phyloP scores from a whole-genome alignment of 371 early-diverging fungal species.

The Syncephalastrum sp. region DNA sequence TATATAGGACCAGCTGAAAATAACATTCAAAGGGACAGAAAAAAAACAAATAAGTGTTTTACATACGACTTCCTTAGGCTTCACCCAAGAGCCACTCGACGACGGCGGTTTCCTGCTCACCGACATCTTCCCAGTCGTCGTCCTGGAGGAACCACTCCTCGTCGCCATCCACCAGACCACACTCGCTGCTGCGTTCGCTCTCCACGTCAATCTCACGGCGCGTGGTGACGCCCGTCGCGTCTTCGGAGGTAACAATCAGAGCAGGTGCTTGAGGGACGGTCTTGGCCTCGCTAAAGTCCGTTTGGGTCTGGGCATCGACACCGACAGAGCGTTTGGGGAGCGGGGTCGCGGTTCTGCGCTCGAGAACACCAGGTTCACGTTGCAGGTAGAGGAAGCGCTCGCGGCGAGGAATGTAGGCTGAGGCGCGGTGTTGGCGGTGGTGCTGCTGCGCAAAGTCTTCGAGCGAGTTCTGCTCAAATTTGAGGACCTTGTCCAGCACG shows the following conservation, averaged over 20 bases:
- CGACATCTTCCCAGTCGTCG: conserved; percentile 23
- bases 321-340: conserved; percentile 5
- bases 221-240: conserved; percentile 5
- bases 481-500: conserved; percentile 46
- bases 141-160: conserved; percentile 26
- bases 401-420: conserved; percentile 37
- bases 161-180: conserved; percentile 20
- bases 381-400: conserved; percentile 44
- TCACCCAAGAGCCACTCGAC: conserved; percentile 30
- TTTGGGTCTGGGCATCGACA: conserved; percentile 20
- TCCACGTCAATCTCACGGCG: conserved; percentile 13
- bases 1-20: too few relatives aligned
- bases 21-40: too few relatives aligned
- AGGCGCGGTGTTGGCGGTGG: conserved; percentile 21
- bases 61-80: conserved; percentile 7
- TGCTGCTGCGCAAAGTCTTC: conserved; percentile 34
- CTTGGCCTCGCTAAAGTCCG: conserved; percentile 5
- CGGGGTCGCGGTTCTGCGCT: conserved; percentile 15
- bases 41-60: too few relatives aligned
- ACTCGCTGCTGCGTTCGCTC: conserved; percentile 12
- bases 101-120: conserved; percentile 23
- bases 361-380: conserved; percentile 37
- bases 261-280: conserved; percentile 9
- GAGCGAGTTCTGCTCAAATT: conserved; percentile 43
- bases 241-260: conserved; percentile 19